Base-by-base conservation (phyloP, 768 basidiomycete genomes). In the Termitomyces heimii region DNA sequence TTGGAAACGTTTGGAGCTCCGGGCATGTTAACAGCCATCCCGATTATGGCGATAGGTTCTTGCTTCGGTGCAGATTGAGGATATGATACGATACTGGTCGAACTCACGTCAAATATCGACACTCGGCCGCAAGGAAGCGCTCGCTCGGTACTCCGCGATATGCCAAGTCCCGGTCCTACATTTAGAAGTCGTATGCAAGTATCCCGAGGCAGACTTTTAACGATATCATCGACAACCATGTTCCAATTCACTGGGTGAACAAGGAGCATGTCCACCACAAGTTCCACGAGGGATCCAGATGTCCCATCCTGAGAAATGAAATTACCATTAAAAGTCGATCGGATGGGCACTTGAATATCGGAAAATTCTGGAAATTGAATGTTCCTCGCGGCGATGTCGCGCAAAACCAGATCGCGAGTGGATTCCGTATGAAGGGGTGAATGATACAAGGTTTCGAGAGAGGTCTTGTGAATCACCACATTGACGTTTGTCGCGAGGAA, bases 381-480 rank as follows among this genome's bases (percentile, higher is more conserved):
- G 28, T 67, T 66, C 53, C 80, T 76, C 12, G 67, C 67, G 2
- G 43, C 51, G 20, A 80, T 62, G 60, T 86, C 85, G 2, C 57
- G 63, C 8, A 82, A 58, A 35, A 87, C 71, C 29, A 71, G 67
- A 24, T 69, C 63, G 4, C 77, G 76, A 2, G 76, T 71, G 13
- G 65, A 55, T 3, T 60, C 49, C 10, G 65, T 60, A 57, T 71
- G 72, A 12, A 65, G 34, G 18, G 74, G 65, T 3, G 73, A 70
- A 64, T 87, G 85, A 61, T 87, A 87, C 0, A 85, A 72, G 0
- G 78, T 72, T 48, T 78, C 71, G 42, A 85, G 65, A 1, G 73
- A n/a, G 1, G 81, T 80, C 47, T 75, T 67, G 57, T 76, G 77
- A 0, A 77, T 67, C 2, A 70, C 60, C 24, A 72, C 71, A 20